Base-by-base conservation (phyloP, 139 green algal genomes). In the Chlamydomonas urium region DNA sequence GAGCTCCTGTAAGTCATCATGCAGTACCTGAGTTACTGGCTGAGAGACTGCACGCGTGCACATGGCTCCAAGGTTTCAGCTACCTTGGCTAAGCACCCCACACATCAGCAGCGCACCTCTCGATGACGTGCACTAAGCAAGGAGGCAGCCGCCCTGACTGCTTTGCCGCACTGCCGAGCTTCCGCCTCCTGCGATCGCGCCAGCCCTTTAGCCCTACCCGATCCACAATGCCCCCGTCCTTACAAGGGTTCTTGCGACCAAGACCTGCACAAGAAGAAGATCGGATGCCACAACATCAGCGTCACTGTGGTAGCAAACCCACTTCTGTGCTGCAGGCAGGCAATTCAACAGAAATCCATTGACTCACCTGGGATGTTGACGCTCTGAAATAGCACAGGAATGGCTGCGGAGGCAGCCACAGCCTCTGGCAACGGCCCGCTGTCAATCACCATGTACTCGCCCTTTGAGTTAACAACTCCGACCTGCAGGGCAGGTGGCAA, bases 81-180 rank as follows among this genome's bases (percentile, higher is more conserved):
- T 50, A 14, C 8, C 42, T 24, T 50, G 42, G 14, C 8, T 24
- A 14, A 50, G 42, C 42, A 50, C 42, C 14, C 42, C 42, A 50
- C 42, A 8, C 42, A 24, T 8, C 42, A 50, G 10, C 42, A 63
- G 53, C 53, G 6, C 53, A 63, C 53, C 91, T 77, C 3, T 75
- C 56, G 60, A 96, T 93, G 23, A 97, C 74, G 67, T 97, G 92
- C 38, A 96, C 86, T n/a, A 96, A 75, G 4, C 87, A 90, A 2
- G 83, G 81, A 0, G 82, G 84, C n/a, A 72, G 62, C 6, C 59
- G 31, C 23, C 3, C 48, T 23, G 4, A 4, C 8, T 29, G 62
- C 14, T 45, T 29, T 29, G 4, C 61, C 31, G 31, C 33, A 50
- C 4, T 2, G 5, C 23, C 61, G 2, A 74, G 8, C 75, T 85